Base-by-base conservation (phyloP, 257 asterid genomes). In the Nicotiana tomentosiformis region DNA sequence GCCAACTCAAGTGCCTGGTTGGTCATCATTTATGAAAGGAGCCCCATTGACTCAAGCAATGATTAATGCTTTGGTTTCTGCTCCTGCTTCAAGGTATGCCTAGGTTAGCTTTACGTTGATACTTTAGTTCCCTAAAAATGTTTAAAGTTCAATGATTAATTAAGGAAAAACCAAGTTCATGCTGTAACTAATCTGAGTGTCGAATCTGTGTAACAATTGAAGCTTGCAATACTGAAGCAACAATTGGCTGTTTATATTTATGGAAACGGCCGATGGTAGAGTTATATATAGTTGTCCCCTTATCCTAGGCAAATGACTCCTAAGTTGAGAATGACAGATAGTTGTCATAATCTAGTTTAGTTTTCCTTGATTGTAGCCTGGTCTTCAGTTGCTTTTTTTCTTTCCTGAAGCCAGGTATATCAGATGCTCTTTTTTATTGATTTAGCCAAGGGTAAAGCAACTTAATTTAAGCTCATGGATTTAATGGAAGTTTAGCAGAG, bases 401-500 rank as follows among this genome's bases (percentile, higher is more conserved):
- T 84, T 86, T 84, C 78, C 84, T 83, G 87, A 81, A 88, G 89
- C 74, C 81, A 83, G 84, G 84, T 82, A 81, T 82, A 82, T 83
- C 83, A 83, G 88, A 69, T 86, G 85, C 85, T 83, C 81, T 82
- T 83, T 84, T 55, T 89, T 70, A 67, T 86, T 86, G 86, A 84
- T 87, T 89, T 85, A 80, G 83, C 86, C 85, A 78, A 90, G 90
- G 82, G 87, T 90, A 90, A 88, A 88, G 91, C 91, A 90, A 95
- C 98, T 95, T 92, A 94, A 95, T 82, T 90, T 88, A 86, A 89
- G 93, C 94, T 92, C 95, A 92, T 96, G 95, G 91, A 89, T 91
- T 85, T 90, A 87, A 91, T 91, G 97, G 93, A 96, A 96, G 99
- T 95, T 96, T 94, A 86, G 95, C 95, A 89, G 99, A 96, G 89